phyloP scores from a whole-genome alignment of 164 flowering plant genomes.

The Vitis vinifera region DNA sequence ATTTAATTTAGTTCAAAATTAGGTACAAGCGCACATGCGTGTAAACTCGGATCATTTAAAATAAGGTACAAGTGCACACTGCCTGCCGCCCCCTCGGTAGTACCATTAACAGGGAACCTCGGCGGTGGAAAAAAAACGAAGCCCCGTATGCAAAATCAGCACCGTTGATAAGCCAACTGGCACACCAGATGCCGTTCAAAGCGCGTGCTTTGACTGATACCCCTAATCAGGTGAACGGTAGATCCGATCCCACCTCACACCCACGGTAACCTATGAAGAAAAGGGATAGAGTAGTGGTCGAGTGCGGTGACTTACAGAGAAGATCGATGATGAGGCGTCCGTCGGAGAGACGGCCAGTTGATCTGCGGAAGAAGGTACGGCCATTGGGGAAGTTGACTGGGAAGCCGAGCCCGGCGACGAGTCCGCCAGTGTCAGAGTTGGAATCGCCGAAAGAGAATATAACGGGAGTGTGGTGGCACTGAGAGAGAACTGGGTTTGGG shows the following conservation, averaged over 20 bases:
- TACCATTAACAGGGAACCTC: too few relatives aligned
- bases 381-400: conserved; percentile 54
- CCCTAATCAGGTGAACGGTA: too few relatives aligned
- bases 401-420: conserved; percentile 61
- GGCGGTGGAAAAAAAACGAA: too few relatives aligned
- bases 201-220: too few relatives aligned
- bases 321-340: conserved; percentile 68
- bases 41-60: too few relatives aligned
- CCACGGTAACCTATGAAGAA: background rate
- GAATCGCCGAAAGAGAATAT: conserved; percentile 74
- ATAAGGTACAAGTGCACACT: too few relatives aligned
- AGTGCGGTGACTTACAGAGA: conserved; percentile 44
- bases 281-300: background rate
- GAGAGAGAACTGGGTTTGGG: background rate
- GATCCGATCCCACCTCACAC: background rate
- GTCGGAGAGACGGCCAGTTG: conserved; percentile 63
- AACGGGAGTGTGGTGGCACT: conserved; percentile 28
- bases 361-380: conserved; percentile 47
- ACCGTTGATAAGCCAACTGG: too few relatives aligned
- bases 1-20: too few relatives aligned
- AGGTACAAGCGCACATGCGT: too few relatives aligned
- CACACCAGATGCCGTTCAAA: too few relatives aligned
- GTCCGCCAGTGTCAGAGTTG: conserved; percentile 79
- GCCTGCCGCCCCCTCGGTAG: too few relatives aligned
- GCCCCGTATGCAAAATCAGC: too few relatives aligned